Base-by-base conservation (phyloP, 2,329 filamentous ascomycete genomes). In the Alternaria triticimaculans region DNA sequence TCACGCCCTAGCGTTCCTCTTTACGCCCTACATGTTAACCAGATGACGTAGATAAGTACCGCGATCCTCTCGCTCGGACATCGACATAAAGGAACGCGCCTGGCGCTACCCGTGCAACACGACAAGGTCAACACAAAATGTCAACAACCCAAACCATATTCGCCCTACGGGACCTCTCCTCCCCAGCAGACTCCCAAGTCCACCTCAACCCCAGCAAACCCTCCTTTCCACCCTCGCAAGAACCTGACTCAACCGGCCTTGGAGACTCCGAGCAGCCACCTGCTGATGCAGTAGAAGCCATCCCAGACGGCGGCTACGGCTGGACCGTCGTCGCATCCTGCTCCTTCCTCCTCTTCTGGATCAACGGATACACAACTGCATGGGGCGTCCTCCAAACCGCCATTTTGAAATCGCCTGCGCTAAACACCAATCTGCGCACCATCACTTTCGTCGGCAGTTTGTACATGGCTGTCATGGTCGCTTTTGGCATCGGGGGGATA, bases 321-420 rank as follows among this genome's bases (percentile, higher is more conserved):
- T 88, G 86, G 86, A 80, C 83, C 8, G 80, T 89, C 5, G 84
- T 89, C 21, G 77, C 76, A 5, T 82, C 80, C 37, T 87, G 85
- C 65, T 82, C 84, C 3, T 71, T 85, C 2, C 67, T 88, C 20
- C 82, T 84, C 2, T 89, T 86, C 81, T 77, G 73, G 72, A 70
- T 85, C 45, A 82, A 86, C 48, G 88, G 87, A 46, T 85, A 82
- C 0, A 82, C 82, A 7, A 88, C 87, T 69, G 83, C 82, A 64
- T 90, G 88, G 87, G 88, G 88, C 18, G 82, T 90, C 2, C 79
- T 89, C 44, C 88, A 90, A 74, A 81, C 82, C 3, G 87, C 83
- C 0, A 82, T 90, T 0, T 84, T 88, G 8, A 77, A 84, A 80
- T 86, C 0, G 83, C 84, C 0, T 2, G 12, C 26, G 2, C 11